phyloP scores from a whole-genome alignment of 345 rosid genomes.

The Camelina sativa region DNA sequence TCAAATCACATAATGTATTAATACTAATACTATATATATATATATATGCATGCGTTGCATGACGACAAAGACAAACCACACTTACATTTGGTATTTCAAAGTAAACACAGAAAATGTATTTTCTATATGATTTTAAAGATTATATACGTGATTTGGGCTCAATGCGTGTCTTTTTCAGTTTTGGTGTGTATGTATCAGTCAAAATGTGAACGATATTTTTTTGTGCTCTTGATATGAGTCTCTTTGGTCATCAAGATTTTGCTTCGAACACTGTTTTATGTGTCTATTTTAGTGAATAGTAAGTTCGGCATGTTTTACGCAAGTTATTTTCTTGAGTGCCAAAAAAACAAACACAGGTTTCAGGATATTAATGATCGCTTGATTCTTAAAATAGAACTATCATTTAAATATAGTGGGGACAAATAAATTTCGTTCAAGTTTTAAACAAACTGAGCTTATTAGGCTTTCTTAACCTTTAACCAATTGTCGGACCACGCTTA shows the following conservation, averaged over 20 bases:
- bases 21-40: background rate
- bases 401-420: background rate
- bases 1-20: slow-evolving; percentile 14
- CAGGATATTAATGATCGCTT: background rate
- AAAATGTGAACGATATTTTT: background rate
- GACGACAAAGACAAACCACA: slow-evolving; percentile 34
- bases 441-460: no score
- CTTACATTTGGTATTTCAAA: background rate
- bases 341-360: background rate
- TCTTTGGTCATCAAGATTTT: slow-evolving; percentile 8
- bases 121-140: background rate
- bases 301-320: background rate
- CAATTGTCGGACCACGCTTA: no score
- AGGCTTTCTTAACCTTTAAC: no score
- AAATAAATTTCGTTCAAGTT: background rate
- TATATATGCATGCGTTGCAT: slow-evolving; percentile 11
- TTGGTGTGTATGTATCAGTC: slow-evolving; percentile 7
- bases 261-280: background rate
- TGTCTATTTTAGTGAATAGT: background rate
- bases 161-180: slow-evolving; percentile 11
- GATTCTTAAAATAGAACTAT: background rate
- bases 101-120: background rate
- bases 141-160: slow-evolving; percentile 24
- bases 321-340: background rate
- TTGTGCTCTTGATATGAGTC: background rate